Evolutionary conservation across 805 yeast genomes (phyloP), one percentile per base, ranked within the genome.

Genomic region (Metschnikowia baotianmanensis): DNA sequence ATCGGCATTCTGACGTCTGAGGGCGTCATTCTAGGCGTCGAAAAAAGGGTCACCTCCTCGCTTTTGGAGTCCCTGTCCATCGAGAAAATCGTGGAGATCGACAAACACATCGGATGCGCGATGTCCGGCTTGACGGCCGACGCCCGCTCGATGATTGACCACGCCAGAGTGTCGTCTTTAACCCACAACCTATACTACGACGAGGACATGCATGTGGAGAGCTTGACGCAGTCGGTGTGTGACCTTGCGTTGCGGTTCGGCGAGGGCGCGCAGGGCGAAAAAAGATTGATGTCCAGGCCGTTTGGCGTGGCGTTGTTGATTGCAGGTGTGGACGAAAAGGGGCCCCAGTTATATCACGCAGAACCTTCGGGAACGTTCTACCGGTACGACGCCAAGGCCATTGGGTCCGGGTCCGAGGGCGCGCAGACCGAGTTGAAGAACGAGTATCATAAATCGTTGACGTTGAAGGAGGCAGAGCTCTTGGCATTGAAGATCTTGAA

Each of bases 71-170:
- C 91, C 21, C 84, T 91, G 21, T 86, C 96, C 31, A 90, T 95
- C 59, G 99, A 95, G 61, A 93, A 93, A 65, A 90, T 93, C 51
- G 86, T 93, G 52, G 99, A 93, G 59, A 84, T 93, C 43, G 99
- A 93, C 60, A 71, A 71, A 34, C 99, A 93, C 61, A 81, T 93
- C 42, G 99, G 99, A 35, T 89, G 97, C 69, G 99, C 99, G 54
- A 93, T 93, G 97, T 83, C 95, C 49, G 99, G 99, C 3, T 75
- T 95, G 50, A 93, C 98, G 2, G 98, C 99, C 3, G 99, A 93
- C 69, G 99, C 99, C 13, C 78, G 98, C 58, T 86, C 96, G 23
- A 89, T 93, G 96, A 89, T 93, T 58, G 98, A 95, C 62, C 99
- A 93, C 59, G 99, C 99, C 15, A 77, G 99, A 56, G 96, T 88